Conservation (phyloP, 495 filamentous ascomycete genomes). For the Emericellopsis terricola region DNA sequence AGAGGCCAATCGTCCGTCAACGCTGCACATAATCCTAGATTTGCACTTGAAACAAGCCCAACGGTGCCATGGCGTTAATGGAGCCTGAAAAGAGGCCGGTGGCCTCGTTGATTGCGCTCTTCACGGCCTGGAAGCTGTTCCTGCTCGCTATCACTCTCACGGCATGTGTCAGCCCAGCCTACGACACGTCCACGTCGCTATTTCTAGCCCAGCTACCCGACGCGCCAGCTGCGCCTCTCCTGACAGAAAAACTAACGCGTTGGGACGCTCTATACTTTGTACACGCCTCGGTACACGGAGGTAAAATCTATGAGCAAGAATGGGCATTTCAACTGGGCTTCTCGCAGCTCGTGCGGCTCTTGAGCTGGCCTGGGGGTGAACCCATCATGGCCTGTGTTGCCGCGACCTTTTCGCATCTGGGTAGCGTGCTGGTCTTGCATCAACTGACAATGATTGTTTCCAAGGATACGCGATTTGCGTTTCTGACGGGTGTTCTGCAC, state of each 20-base stretch:
- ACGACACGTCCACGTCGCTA: constrained; percentile 74
- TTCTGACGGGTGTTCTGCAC: constrained; percentile 54
- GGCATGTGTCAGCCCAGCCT: constrained; percentile 50
- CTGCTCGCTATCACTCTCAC: constrained; percentile 44
- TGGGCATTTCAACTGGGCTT: constrained; percentile 80
- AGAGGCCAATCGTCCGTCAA: no score
- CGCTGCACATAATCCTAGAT: no score
- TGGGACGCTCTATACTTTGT: constrained; percentile 92
- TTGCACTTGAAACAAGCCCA: no score
- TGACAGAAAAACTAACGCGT: constrained; percentile 43
- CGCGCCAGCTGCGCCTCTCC: constrained; percentile 12
- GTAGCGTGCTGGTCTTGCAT: constrained; percentile 56
- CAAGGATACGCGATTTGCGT: constrained; percentile 33
- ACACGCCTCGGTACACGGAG: constrained; percentile 39
- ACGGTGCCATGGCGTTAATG: background rate
- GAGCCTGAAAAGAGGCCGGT: constrained; percentile 9
- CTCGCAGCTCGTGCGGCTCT: constrained; percentile 27
- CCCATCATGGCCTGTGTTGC: constrained; percentile 39
- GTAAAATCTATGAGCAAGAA: constrained; percentile 83
- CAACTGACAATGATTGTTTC: constrained; percentile 28
- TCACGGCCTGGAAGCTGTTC: constrained; percentile 52
- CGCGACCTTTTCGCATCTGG: constrained; percentile 54
- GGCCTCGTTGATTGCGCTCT: constrained; percentile 17
- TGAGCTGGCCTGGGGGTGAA: constrained; percentile 3
- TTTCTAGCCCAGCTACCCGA: constrained; percentile 35